Evolutionary conservation across 257 asterid species (phyloP).

Genomic region (Forsythia viridissima): DNA sequence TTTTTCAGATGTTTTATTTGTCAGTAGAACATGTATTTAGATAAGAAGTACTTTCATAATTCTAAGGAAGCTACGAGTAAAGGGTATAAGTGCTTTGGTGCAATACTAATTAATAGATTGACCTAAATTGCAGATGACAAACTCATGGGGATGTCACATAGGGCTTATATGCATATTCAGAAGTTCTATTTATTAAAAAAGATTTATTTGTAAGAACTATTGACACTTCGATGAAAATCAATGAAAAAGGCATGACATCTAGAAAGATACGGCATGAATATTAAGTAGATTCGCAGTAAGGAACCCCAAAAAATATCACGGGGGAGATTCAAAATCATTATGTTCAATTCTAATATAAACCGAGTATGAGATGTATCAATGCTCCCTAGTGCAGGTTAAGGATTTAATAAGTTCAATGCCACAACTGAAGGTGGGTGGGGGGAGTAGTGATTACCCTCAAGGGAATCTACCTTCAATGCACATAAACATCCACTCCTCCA

Average conservation of each 20-base stretch:
- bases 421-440: not conserved
- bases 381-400: not conserved
- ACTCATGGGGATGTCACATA: slow-evolving; percentile 35
- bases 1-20: not conserved
- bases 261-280: not conserved
- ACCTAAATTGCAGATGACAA: not conserved
- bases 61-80: not conserved
- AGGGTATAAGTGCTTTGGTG: not conserved
- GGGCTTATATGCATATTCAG: slow-evolving; percentile 46
- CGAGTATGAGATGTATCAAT: not conserved
- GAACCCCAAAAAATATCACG: not conserved
- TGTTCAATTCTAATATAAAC: not conserved
- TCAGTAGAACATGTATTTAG: not conserved
- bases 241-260: not conserved
- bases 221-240: not conserved
- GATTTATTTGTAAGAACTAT: not conserved
- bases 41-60: too few relatives aligned
- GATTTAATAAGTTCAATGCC: not conserved
- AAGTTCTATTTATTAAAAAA: slow-evolving; percentile 36
- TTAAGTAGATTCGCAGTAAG: not conserved
- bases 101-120: not conserved
- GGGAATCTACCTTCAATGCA: not conserved
- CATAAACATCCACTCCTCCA: not conserved
- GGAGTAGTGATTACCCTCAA: too few relatives aligned
- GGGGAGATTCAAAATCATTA: not conserved